Conservation (phyloP, 768 basidiomycete genomes). For the Termitomyces sp. region DNA sequence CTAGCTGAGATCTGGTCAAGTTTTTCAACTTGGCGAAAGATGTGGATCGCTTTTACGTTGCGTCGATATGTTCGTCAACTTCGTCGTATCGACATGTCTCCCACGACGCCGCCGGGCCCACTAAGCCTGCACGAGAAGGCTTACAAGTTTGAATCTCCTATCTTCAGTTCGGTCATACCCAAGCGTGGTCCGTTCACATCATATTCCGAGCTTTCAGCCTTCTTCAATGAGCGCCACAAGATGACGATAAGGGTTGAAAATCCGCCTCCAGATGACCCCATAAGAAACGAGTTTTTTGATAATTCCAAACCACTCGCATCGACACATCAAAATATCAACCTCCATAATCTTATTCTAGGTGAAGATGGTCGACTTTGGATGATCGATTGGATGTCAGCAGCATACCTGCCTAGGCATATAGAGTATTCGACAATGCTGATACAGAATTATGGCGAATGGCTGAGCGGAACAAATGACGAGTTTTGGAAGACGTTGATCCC, state of each 20-base stretch:
- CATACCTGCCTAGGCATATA: constrained; percentile 16
- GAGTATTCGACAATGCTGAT: constrained; percentile 17
- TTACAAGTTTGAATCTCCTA: neutral
- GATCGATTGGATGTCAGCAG: constrained; percentile 19
- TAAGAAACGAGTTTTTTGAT: constrained; percentile 9
- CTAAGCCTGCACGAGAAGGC: neutral
- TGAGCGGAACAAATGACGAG: neutral
- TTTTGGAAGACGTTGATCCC: too few species aligned
- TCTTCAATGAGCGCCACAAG: constrained; percentile 8
- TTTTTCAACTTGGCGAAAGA: too few species aligned
- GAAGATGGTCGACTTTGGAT: constrained; percentile 18
- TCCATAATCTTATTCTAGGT: constrained; percentile 16
- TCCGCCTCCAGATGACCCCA: constrained; percentile 3
- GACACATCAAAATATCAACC: constrained; percentile 18
- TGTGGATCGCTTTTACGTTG: too few species aligned
- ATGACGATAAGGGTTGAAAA: neutral
- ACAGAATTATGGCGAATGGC: neutral
- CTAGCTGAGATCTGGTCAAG: too few species aligned
- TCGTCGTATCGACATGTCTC: constrained; percentile 8
- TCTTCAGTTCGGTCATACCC: neutral
- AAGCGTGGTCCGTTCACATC: constrained; percentile 7
- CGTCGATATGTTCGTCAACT: constrained; percentile 20
- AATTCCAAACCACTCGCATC: constrained; percentile 20
- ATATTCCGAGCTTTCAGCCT: constrained; percentile 11
- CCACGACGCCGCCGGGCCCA: neutral